Evolutionary conservation across 768 basidiomycete species (phyloP), one percentile per base, ranked within the genome.

Genomic region (Russula lepida): DNA sequence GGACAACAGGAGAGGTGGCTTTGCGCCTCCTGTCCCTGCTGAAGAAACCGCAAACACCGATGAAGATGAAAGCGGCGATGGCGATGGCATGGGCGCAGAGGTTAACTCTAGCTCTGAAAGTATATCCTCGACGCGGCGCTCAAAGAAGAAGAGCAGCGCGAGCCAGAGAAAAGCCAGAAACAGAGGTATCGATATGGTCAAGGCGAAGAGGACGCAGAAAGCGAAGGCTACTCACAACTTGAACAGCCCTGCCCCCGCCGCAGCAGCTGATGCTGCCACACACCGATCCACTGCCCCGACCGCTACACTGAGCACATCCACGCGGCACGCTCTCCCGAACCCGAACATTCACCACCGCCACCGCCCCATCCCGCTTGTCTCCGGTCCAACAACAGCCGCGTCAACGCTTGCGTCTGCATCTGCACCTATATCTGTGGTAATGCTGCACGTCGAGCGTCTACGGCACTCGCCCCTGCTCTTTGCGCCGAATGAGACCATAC

Each of bases 311-410:
- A 3, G 25, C 47, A 37, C 66, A 15, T 64, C 71, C 6, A 69
- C 71, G 32, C 75, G 81, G 19, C 79, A 85, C 63, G 72, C 77
- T 19, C 75, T 86, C 13, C 86, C 86, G 0, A 80, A 80, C 13
- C 85, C 85, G 0, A 85, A 80, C 61, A 74, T 84, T 0, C 82
- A 90, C 61, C 89, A 91, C 69, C 79, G 89, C 51, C 89, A 92
- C 68, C 76, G 85, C 28, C 83, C 86, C 13, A 75, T 83, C 6
- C 84, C 88, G 0, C 72, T 89, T 5, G 82, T 80, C 68, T 74
- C 76, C 27, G 77, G 76, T 44, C 60, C 49, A 13, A 46, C 30
- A 9, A 3, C 39, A 1, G 67, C 74, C 54, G 79, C 75, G 7
- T n/a, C 12, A 12, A 21, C 43, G 12, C 12, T 23, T 5, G 4